Conservation (phyloP, 164 flowering plant genomes). For the Malania oleifera region DNA sequence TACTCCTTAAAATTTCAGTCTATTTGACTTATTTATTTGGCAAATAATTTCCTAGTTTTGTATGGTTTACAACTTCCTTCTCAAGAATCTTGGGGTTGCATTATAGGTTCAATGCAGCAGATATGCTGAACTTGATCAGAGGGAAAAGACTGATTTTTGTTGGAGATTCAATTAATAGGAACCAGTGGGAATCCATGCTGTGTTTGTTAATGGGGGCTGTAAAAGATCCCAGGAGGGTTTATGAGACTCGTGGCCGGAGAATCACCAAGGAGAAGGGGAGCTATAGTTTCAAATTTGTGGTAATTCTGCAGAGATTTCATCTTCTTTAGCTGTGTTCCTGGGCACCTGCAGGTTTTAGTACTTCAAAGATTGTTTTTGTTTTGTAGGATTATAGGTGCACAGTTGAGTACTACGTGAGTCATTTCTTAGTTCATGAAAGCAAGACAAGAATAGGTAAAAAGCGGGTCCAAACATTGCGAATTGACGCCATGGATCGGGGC, state of each 20-base stretch:
- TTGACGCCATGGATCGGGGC: conserved; percentile 71
- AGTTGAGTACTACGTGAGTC: conserved; percentile 83
- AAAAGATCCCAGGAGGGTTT: conserved; percentile 73
- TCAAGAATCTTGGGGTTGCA: conserved; percentile 5
- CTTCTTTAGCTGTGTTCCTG: background rate
- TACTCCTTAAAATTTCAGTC: conserved; percentile 11
- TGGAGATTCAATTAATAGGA: conserved; percentile 94
- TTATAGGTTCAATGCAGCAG: conserved; percentile 71
- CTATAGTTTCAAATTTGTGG: conserved; percentile 87
- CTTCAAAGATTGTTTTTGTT: conserved; percentile 16
- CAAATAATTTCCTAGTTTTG: background rate
- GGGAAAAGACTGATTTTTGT: conserved; percentile 93
- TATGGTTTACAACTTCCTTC: background rate
- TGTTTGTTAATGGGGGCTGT: conserved; percentile 73
- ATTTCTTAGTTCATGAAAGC: conserved; percentile 84
- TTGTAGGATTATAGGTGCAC: conserved; percentile 87
- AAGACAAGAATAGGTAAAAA: conserved; percentile 71
- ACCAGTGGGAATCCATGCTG: conserved; percentile 99
- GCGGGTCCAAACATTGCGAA: conserved; percentile 62
- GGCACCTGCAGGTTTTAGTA: background rate
- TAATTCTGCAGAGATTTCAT: conserved; percentile 23
- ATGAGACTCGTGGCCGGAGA: conserved; percentile 71
- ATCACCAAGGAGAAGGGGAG: conserved; percentile 80
- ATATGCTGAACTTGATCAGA: conserved; percentile 72
- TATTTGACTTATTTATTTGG: background rate